A percentile compares a stretch with the other conserved stretches of the same genome.
Evolutionary conservation across 1,284 basidiomycete species (phyloP).

Genomic region (Puccinia triticina): DNA sequence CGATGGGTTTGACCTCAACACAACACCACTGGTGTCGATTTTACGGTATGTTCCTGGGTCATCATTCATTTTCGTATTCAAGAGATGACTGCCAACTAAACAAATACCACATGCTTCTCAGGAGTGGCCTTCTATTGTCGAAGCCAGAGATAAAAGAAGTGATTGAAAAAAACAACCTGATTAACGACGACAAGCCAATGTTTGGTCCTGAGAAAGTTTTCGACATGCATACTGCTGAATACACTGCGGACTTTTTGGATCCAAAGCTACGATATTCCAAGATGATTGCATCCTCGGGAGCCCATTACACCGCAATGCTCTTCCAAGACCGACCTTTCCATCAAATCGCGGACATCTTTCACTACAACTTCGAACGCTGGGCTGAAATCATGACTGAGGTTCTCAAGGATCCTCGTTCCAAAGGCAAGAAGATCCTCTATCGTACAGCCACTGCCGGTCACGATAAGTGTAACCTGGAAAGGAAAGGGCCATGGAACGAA

Average conservation of each 20-base stretch:
- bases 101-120: not conserved
- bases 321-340: slow-evolving; percentile 41
- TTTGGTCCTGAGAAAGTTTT: slow-evolving; percentile 40
- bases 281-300: slow-evolving; percentile 41
- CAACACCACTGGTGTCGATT: slow-evolving; percentile 41
- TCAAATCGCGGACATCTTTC: slow-evolving; percentile 34
- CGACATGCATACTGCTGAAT: slow-evolving; percentile 32
- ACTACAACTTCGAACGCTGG: slow-evolving; percentile 44
- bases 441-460: slow-evolving; percentile 46
- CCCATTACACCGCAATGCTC: slow-evolving; percentile 37
- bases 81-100: not conserved
- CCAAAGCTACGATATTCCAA: slow-evolving; percentile 41
- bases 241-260: slow-evolving; percentile 29
- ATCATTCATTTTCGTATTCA: not conserved
- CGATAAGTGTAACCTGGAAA: slow-evolving; percentile 31
- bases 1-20: slow-evolving; percentile 27
- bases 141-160: slow-evolving; percentile 42
- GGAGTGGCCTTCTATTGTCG: slow-evolving; percentile 40
- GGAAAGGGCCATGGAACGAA: not conserved
- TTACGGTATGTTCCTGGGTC: slow-evolving; percentile 8
- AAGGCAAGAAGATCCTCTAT: slow-evolving; percentile 45
- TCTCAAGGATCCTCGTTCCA: slow-evolving; percentile 39
- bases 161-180: slow-evolving; percentile 28
- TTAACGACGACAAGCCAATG: slow-evolving; percentile 20
- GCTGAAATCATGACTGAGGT: slow-evolving; percentile 28